phyloP scores from a whole-genome alignment of 352 stramenopile genomes.

The Globisporangium rhizosaccharum region DNA sequence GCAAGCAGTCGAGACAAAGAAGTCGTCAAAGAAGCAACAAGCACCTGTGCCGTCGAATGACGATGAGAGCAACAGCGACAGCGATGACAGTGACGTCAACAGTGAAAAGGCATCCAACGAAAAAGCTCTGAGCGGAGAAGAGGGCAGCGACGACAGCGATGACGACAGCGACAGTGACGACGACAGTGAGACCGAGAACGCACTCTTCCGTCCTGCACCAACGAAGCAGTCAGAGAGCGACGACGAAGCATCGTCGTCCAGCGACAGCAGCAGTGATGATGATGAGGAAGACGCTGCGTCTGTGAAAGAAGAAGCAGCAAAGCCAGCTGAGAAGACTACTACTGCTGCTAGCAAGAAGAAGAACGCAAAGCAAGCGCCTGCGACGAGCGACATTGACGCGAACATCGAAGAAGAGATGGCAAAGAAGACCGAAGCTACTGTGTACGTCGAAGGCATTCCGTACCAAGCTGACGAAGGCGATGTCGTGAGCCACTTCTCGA shows the following conservation, averaged over 20 bases:
- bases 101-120: neutral
- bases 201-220: slow-evolving; percentile 62
- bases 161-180: slow-evolving; percentile 18
- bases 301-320: slow-evolving; percentile 29
- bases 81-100: slow-evolving; percentile 22
- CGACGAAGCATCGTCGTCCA: slow-evolving; percentile 16
- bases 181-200: slow-evolving; percentile 59
- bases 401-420: slow-evolving; percentile 53
- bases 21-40: neutral
- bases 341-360: slow-evolving; percentile 10
- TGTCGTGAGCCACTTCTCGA: slow-evolving; percentile 87
- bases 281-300: slow-evolving; percentile 78
- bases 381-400: slow-evolving; percentile 6
- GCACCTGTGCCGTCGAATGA: slow-evolving; percentile 2
- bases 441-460: slow-evolving; percentile 95
- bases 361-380: slow-evolving; percentile 17
- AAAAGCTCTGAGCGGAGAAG: too few species aligned
- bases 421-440: slow-evolving; percentile 74
- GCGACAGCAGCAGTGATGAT: slow-evolving; percentile 11
- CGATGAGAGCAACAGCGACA: slow-evolving; percentile 16
- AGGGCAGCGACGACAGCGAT: too few species aligned
- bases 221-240: slow-evolving; percentile 21
- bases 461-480: slow-evolving; percentile 90
- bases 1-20: slow-evolving; percentile 1
- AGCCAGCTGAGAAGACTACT: slow-evolving; percentile 2